These are phyloP conservation scores for Adansonia rubrostipa DNA, from an alignment of 441 rosid genomes.

Conservation along the genomic window DNA sequence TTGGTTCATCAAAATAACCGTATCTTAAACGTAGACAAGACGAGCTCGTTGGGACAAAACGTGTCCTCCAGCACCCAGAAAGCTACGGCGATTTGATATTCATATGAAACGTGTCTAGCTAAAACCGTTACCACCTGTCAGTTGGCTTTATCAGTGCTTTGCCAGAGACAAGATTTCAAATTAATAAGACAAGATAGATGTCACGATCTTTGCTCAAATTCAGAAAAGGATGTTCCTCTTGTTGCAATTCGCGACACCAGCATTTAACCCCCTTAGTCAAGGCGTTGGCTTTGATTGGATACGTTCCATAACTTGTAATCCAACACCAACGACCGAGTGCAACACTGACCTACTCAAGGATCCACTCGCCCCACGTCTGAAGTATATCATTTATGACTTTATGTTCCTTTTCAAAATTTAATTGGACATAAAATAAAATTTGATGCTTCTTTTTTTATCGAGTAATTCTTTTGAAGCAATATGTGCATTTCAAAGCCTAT, in stretches of 20 bases:
- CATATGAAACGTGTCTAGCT: conserved; percentile 22
- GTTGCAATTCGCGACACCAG: neutral
- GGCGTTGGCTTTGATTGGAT: conserved; percentile 19
- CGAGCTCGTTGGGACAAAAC: neutral
- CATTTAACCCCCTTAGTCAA: neutral
- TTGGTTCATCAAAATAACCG: neutral
- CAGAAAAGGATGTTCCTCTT: neutral
- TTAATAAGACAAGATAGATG: conserved; percentile 19
- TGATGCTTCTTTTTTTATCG: neutral
- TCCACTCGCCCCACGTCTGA: neutral
- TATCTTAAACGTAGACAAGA: conserved; percentile 9
- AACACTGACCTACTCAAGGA: neutral
- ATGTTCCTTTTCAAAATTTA: neutral
- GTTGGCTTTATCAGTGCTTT: conserved; percentile 6
- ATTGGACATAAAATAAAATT: neutral
- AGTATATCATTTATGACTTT: neutral
- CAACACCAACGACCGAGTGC: neutral
- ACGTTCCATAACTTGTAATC: neutral
- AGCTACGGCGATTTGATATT: neutral
- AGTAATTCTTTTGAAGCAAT: neutral
- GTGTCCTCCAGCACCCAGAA: conserved; percentile 2
- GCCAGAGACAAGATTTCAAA: conserved; percentile 27
- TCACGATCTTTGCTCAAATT: conserved; percentile 13
- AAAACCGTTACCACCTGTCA: neutral
- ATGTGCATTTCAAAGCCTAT: neutral